Percentiles rank a stretch among this genome's conserved stretches.
phyloP scores from a whole-genome alignment of 192 early-diverging fungal genomes.

The Entomortierella beljakovae region DNA sequence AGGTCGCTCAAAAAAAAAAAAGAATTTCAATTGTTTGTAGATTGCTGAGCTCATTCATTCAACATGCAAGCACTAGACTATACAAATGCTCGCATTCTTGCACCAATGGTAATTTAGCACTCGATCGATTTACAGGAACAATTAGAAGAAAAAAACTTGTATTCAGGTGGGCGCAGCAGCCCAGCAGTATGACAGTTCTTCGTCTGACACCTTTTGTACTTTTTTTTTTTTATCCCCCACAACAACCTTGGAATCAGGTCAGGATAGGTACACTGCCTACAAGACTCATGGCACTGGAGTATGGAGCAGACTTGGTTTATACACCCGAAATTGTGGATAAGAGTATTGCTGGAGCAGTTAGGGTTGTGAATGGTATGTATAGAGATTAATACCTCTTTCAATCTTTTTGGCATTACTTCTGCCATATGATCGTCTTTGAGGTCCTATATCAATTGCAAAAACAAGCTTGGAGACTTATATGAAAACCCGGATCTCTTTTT shows the following conservation, averaged over 20 bases:
- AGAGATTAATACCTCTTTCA: background rate
- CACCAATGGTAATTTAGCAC: conserved; percentile 85
- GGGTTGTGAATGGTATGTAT: conserved; percentile 79
- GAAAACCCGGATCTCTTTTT: background rate
- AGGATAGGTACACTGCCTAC: conserved; percentile 92
- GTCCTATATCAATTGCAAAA: background rate
- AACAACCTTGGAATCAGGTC: conserved; percentile 63
- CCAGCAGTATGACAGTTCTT: too few relatives aligned
- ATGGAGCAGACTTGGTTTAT: conserved; percentile 96
- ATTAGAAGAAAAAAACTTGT: background rate
- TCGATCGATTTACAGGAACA: background rate
- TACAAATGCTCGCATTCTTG: conserved; percentile 79
- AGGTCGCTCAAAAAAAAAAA: too few relatives aligned
- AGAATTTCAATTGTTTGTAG: background rate
- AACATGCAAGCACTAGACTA: conserved; percentile 54
- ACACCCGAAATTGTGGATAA: conserved; percentile 92
- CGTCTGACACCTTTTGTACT: too few relatives aligned
- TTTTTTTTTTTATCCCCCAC: too few relatives aligned
- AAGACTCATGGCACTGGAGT: conserved; percentile 84
- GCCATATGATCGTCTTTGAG: too few relatives aligned
- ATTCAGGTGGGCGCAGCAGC: background rate
- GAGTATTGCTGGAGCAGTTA: conserved; percentile 76
- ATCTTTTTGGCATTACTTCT: too few relatives aligned
- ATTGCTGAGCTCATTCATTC: background rate
- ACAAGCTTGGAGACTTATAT: background rate